Evolutionary conservation across 1,139 yeast species (phyloP).

Genomic region (Magnusiomyces suaveolens): DNA sequence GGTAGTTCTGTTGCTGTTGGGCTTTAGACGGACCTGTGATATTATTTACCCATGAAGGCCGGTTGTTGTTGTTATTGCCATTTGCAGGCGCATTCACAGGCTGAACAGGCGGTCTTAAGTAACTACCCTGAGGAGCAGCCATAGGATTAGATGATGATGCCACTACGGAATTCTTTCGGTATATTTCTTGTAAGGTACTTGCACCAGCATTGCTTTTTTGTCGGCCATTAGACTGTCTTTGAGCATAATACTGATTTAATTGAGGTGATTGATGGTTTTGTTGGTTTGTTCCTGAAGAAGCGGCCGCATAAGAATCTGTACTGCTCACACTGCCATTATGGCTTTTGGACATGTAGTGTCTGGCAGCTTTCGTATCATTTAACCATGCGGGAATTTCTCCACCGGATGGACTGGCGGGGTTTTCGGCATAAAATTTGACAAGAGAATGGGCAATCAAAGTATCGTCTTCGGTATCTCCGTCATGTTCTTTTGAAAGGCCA

Average conservation of each 20-base stretch:
- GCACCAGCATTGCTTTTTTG: conserved; percentile 1
- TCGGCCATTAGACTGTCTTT: not conserved
- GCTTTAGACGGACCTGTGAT: not conserved
- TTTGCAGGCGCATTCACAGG: not conserved
- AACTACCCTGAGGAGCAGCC: not conserved
- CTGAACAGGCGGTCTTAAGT: not conserved
- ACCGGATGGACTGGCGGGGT: not conserved
- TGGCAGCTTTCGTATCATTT: not conserved
- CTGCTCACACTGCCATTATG: not conserved
- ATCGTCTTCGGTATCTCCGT: conserved; percentile 4
- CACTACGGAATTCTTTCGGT: not conserved
- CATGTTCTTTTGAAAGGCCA: not conserved
- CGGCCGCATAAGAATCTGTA: not conserved
- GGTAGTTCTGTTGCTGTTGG: not conserved
- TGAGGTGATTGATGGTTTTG: not conserved
- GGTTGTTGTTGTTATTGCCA: not conserved
- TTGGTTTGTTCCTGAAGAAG: not conserved
- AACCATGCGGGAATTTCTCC: conserved; percentile 2
- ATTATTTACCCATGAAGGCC: not conserved
- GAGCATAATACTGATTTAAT: conserved; percentile 1
- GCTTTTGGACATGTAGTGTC: not conserved
- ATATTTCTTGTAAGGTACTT: not conserved
- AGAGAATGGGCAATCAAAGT: not conserved
- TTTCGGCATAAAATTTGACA: not conserved
- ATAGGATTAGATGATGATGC: not conserved